Evolutionary conservation across 2,329 filamentous ascomycete species (phyloP), one percentile per base, ranked within the genome.

Genomic region (Sporothrix variecibatus): DNA sequence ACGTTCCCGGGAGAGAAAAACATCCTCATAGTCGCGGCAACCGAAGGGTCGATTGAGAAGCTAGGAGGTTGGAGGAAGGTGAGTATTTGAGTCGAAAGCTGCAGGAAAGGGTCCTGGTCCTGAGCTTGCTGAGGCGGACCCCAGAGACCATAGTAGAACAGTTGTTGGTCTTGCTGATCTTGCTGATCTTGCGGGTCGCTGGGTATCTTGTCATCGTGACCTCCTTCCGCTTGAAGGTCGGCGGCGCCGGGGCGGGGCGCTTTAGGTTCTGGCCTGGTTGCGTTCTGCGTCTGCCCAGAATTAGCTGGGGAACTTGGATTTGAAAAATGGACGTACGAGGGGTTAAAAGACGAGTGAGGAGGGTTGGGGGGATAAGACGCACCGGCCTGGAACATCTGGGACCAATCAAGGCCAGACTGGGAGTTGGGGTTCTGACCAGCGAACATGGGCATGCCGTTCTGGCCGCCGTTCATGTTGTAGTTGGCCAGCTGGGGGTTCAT

Each of bases 381-480:
- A 87, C 90, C 90, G 85, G 90, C 83, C 85, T 91, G 91, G 86
- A 93, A 93, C 90, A 94, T 92, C 82, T 92, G 88, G 80, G 91
- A 88, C 92, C 92, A 94, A 84, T 94, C 92, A 85, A 92, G 85
- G 85, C 87, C 67, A 20, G 43, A 83, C 81, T 88, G 86, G 83
- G 90, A 89, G 82, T 87, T 87, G 83, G 87, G 84, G 83, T 87
- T 88, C 78, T 88, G 87, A 81, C 85, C 86, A 80, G 85, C 86
- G 82, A 90, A 90, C 85, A 90, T 89, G 76, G 87, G 87, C 86
- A 90, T 88, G 80, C 89, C 89, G 80, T 89, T 90, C 83, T 91
- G 87, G 80, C 83, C 84, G 78, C 86, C 87, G 73, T 87, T 86
- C 87, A 91, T 88, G 83, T 85, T 90, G 84, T 90, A 92, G 83